Evolutionary conservation across 495 filamentous ascomycete species (phyloP).

Genomic region (Bacidia rubella): DNA sequence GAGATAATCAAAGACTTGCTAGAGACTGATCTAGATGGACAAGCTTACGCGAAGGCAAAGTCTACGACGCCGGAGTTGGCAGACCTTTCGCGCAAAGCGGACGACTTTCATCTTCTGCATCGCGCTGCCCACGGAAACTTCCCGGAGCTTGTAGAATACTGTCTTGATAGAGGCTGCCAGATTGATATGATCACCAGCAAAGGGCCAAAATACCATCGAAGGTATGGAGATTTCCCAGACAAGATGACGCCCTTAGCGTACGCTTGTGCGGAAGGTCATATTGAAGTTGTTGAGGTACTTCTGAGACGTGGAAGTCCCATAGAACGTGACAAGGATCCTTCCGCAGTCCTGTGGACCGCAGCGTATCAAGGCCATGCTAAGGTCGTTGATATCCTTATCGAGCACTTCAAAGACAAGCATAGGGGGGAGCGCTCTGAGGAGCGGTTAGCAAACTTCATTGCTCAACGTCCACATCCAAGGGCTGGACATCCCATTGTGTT

Average conservation of each 20-base stretch:
- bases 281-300: conserved; percentile 4
- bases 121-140: conserved; percentile 8
- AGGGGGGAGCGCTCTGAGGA: background rate
- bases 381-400: conserved; percentile 9
- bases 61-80: too few species aligned
- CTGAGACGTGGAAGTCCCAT: conserved; percentile 7
- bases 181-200: conserved; percentile 10
- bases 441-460: background rate
- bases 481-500: conserved; percentile 8
- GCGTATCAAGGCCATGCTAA: conserved; percentile 12
- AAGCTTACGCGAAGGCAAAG: too few species aligned
- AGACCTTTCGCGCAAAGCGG: conserved; percentile 1
- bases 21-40: conserved; percentile 3
- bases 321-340: background rate
- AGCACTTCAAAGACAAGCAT: conserved; percentile 4
- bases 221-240: background rate
- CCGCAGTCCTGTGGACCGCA: conserved; percentile 8
- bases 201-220: conserved; percentile 5
- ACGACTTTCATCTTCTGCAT: conserved; percentile 8
- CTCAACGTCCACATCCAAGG: conserved; percentile 4
- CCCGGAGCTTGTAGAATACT: conserved; percentile 5
- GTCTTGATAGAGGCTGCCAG: conserved; percentile 6
- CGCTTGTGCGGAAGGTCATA: conserved; percentile 8
- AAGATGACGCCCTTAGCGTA: conserved; percentile 10
- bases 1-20: conserved; percentile 9